Conservation (phyloP, 1,284 basidiomycete species). For the Rhodotorula glutinis region DNA sequence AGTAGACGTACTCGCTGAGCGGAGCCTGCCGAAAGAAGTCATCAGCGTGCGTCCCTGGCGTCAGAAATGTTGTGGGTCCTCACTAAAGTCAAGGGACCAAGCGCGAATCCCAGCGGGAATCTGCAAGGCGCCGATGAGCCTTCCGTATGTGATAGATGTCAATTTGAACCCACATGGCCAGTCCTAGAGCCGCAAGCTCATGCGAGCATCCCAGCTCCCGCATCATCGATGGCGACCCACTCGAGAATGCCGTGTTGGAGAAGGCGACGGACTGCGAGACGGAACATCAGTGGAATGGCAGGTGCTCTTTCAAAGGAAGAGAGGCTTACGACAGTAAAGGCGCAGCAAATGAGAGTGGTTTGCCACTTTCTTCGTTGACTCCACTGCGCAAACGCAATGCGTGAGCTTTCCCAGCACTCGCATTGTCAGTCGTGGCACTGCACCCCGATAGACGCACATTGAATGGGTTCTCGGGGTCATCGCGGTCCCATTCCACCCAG, state of each 20-base stretch:
- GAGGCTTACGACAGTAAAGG: conserved; percentile 23
- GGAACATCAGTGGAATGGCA: background rate
- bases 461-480: conserved; percentile 34
- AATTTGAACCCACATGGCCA: conserved; percentile 21
- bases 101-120: conserved; percentile 36
- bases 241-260: conserved; percentile 27
- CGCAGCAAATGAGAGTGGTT: conserved; percentile 23
- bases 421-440: too few species aligned
- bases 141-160: background rate
- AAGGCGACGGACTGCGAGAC: conserved; percentile 9
- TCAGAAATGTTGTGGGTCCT: background rate
- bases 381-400: conserved; percentile 28
- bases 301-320: too few species aligned
- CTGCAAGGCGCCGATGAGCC: background rate
- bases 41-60: background rate
- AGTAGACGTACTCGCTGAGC: conserved; percentile 16
- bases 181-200: conserved; percentile 26
- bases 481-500: conserved; percentile 29
- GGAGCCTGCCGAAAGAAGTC: conserved; percentile 16
- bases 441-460: conserved; percentile 25
- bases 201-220: conserved; percentile 18
- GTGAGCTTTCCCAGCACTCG: too few species aligned
- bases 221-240: conserved; percentile 29
- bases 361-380: conserved; percentile 30
- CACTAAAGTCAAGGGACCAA: conserved; percentile 26